Base-by-base conservation (phyloP, 2,329 filamentous ascomycete genomes). In the Fusarium staphyleae region DNA sequence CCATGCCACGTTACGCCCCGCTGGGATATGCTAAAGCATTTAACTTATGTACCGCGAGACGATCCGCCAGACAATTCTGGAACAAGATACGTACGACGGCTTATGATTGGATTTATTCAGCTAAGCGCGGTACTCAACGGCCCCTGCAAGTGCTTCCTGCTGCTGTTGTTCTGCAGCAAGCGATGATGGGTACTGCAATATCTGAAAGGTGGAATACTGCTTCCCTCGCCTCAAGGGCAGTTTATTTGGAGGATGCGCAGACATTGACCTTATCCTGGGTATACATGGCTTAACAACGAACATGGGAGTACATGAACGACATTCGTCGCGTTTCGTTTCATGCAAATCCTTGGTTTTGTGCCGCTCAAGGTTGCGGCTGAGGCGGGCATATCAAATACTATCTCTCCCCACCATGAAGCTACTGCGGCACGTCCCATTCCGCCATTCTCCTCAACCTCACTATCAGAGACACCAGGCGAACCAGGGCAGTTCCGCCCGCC, bases 401-500 rank as follows among this genome's bases (percentile, higher is more conserved):
- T 22, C 29, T 32, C 35, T 30, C 46, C 34, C 10, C 12, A 46
- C 43, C 26, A 16, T 35, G 15, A 43, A 47, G 16, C 34, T 43
- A 46, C 37, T 33, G 30, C 64, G 60, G 64, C 55, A 66, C 62
- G 57, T 57, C 55, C 60, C 57, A 66, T 66, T 50, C 55, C 64
- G 64, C 41, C 19, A 40, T 37, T 22, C 46, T 48, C 35, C 43
- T 51, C 42, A 30, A 48, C 44, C 49, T 24, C 5, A 24, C 22
- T 24, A 24, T 24, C 22, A 24, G 22, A 55, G 28, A 41, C 44
- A 48, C 40, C 53, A 45, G 33, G 43, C 49, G 44, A 39, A 43
- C 45, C 52, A 44, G 43, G 24, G 40, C 56, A 51, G 44, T 35
- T 46, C 19, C 13, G 24, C 36, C 33, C 45, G 42, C 33, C 34